Conservation (phyloP, 2,329 filamentous ascomycete genomes). For the Lithohypha guttulata region DNA sequence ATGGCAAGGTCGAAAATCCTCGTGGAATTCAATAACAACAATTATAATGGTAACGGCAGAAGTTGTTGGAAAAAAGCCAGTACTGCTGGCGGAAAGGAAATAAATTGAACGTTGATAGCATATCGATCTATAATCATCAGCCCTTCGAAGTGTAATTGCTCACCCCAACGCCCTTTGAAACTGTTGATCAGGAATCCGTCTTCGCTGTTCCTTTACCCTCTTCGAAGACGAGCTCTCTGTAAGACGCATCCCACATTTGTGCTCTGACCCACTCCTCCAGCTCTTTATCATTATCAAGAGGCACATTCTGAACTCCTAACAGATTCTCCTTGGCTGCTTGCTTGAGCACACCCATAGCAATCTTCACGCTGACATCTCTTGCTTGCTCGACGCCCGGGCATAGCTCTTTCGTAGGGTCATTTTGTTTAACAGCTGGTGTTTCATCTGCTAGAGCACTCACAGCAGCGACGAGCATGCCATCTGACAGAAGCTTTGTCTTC, state of each 20-base stretch:
- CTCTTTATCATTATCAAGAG: slow-evolving; percentile 30
- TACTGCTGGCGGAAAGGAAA: too few species aligned
- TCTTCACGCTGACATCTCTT: slow-evolving; percentile 62
- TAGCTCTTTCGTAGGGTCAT: slow-evolving; percentile 52
- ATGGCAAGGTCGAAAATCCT: too few species aligned
- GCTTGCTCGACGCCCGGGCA: slow-evolving; percentile 68
- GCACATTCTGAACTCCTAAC: slow-evolving; percentile 55
- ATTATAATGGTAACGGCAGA: too few species aligned
- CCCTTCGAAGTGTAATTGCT: too few species aligned
- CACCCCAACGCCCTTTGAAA: too few species aligned
- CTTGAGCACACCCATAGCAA: slow-evolving; percentile 64
- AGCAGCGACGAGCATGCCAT: slow-evolving; percentile 73
- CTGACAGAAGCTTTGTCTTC: slow-evolving; percentile 55
- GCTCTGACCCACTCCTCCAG: slow-evolving; percentile 31
- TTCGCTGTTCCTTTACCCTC: background rate
- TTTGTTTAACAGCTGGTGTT: slow-evolving; percentile 53
- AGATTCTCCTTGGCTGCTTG: slow-evolving; percentile 60
- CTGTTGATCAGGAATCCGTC: slow-evolving; percentile 2
- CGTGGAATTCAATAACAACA: too few species aligned
- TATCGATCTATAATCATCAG: too few species aligned
- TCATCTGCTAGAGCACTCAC: slow-evolving; percentile 60
- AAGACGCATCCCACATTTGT: slow-evolving; percentile 35
- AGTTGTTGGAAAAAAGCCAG: too few species aligned
- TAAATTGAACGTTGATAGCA: too few species aligned
- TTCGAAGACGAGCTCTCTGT: slow-evolving; percentile 17